Conservation (phyloP, 192 early-diverging fungal species). For the Coemansia guatemalensis region DNA sequence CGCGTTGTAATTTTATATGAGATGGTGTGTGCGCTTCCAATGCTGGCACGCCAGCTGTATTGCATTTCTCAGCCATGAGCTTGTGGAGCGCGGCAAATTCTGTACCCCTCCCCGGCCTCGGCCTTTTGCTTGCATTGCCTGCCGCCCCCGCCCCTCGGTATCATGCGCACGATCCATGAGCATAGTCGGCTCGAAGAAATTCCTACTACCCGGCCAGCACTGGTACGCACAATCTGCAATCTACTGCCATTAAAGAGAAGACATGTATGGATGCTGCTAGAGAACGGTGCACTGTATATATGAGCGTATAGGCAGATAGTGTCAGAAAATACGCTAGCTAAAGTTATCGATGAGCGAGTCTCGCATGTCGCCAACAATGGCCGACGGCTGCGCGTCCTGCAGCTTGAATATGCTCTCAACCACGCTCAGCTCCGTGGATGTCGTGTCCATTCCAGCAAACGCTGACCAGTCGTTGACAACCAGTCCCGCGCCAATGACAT, state of each 20-base stretch:
- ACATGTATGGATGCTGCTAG: background rate
- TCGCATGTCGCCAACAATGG: slow-evolving; percentile 91
- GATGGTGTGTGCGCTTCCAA: background rate
- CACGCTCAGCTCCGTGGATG: slow-evolving; percentile 93
- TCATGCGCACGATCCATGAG: background rate
- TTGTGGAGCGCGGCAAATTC: background rate
- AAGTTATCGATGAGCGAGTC: slow-evolving; percentile 90
- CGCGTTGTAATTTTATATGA: background rate
- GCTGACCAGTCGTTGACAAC: slow-evolving; percentile 99
- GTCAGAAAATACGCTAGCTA: slow-evolving; percentile 51
- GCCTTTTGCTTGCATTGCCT: background rate
- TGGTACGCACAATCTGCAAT: background rate
- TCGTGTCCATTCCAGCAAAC: slow-evolving; percentile 96
- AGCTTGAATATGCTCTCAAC: slow-evolving; percentile 98
- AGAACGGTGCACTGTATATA: background rate
- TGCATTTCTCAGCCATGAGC: background rate
- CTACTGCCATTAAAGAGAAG: background rate
- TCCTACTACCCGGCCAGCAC: background rate
- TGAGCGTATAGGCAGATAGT: background rate
- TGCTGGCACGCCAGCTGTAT: background rate
- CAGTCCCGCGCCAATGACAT: slow-evolving; percentile 93
- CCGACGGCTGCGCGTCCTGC: slow-evolving; percentile 85
- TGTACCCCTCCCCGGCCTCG: background rate
- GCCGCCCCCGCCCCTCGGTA: background rate
- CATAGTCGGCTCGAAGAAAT: background rate